Conservation (phyloP, 1,284 basidiomycete genomes). For the Polyporus tsugae region DNA sequence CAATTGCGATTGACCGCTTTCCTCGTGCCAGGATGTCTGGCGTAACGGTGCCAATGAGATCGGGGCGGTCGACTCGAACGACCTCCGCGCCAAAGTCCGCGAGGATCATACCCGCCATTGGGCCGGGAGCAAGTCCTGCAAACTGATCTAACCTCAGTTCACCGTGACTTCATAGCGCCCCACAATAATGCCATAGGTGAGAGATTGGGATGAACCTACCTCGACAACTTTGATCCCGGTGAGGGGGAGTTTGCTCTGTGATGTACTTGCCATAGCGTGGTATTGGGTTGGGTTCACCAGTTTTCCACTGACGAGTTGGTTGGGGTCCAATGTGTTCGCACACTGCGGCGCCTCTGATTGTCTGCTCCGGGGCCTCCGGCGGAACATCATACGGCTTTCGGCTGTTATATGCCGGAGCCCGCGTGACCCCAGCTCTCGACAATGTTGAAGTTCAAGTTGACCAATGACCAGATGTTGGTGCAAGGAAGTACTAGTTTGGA, state of each 20-base stretch:
- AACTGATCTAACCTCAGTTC: conserved; percentile 57
- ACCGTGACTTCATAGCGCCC: not conserved
- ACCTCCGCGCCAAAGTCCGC: conserved; percentile 87
- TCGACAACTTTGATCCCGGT: conserved; percentile 65
- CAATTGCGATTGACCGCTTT: conserved; percentile 77
- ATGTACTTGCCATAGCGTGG: not conserved
- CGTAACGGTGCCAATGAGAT: conserved; percentile 30
- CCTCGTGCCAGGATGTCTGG: conserved; percentile 70
- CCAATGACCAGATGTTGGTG: not conserved
- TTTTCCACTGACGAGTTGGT: not conserved
- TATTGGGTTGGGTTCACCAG: not conserved
- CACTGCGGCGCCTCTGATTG: not conserved
- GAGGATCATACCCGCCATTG: conserved; percentile 82
- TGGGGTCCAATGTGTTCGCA: not conserved
- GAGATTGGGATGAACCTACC: conserved; percentile 41
- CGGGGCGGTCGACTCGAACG: conserved; percentile 73
- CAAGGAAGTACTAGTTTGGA: not conserved
- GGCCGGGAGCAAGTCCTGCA: conserved; percentile 85
- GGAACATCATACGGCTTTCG: not conserved
- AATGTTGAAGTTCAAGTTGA: no score
- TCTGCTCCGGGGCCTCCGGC: no score
- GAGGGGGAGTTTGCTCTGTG: conserved; percentile 42
- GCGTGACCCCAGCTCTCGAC: not conserved
- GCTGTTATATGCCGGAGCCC: not conserved
- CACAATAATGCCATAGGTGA: no score